Conservation (phyloP, 2,329 filamentous ascomycete species). For the Colletotrichum lupini region DNA sequence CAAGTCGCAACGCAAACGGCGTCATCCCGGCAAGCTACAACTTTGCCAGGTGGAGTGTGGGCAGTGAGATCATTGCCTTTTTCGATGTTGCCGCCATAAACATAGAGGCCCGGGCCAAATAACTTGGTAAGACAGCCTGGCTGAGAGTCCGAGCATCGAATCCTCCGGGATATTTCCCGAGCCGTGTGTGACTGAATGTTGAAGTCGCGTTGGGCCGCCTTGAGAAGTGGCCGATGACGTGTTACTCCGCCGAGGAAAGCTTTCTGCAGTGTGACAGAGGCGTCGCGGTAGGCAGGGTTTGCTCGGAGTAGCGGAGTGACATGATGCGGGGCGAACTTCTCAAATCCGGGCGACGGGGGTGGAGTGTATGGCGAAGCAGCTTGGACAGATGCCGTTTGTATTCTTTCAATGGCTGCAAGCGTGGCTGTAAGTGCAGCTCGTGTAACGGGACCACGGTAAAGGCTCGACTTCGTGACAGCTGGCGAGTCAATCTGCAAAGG, state of each 20-base stretch:
- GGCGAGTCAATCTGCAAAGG: constrained; percentile 51
- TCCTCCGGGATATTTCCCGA: constrained; percentile 52
- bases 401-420: constrained; percentile 49
- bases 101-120: constrained; percentile 49
- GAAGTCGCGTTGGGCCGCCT: constrained; percentile 51
- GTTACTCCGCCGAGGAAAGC: constrained; percentile 51
- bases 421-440: constrained; percentile 50
- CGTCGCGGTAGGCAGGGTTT: constrained; percentile 30
- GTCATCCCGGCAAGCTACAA: constrained; percentile 50
- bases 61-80: constrained; percentile 38
- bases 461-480: constrained; percentile 51
- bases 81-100: constrained; percentile 55
- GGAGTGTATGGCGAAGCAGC: constrained; percentile 29
- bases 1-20: constrained; percentile 50
- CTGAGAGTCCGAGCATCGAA: constrained; percentile 54
- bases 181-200: constrained; percentile 47
- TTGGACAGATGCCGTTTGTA: constrained; percentile 36
- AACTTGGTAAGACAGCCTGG: constrained; percentile 51
- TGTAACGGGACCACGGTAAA: constrained; percentile 52
- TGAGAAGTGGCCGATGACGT: constrained; percentile 50
- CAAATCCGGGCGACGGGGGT: constrained; percentile 31
- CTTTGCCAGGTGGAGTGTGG: constrained; percentile 38
- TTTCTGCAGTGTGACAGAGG: constrained; percentile 46
- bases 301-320: constrained; percentile 36
- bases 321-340: constrained; percentile 23